A percentile compares a stretch with the other conserved stretches of the same genome.
phyloP scores from a whole-genome alignment of 2,329 filamentous ascomycete species.

The Huntiella bhutanensis region DNA sequence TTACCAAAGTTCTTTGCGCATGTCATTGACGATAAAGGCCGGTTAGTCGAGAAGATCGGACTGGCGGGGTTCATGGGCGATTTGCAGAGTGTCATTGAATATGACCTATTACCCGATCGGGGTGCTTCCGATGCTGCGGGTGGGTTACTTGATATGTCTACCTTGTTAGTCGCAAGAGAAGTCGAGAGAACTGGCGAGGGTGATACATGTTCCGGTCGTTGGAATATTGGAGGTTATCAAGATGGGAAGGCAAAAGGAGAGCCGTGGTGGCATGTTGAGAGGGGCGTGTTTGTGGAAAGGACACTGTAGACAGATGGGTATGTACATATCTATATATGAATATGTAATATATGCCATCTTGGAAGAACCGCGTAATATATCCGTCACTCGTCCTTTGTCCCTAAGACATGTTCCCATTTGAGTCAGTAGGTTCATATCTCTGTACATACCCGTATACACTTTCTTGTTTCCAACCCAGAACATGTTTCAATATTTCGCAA shows the following conservation, averaged over 20 bases:
- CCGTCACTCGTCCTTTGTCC: not conserved
- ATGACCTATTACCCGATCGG: conserved; percentile 38
- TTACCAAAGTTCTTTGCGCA: conserved; percentile 38
- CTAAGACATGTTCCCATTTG: not conserved
- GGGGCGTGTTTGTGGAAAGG: conserved; percentile 24
- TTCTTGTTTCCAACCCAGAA: not conserved
- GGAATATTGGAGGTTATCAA: conserved; percentile 24
- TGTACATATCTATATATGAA: no score
- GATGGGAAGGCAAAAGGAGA: conserved; percentile 19
- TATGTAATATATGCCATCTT: no score
- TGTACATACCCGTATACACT: not conserved
- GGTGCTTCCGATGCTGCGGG: conserved; percentile 37
- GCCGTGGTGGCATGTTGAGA: conserved; percentile 31
- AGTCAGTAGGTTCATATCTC: no score
- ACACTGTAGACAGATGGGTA: conserved; percentile 10
- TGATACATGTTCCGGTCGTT: conserved; percentile 27
- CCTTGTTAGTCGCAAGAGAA: conserved; percentile 29
- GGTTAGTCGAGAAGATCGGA: conserved; percentile 30
- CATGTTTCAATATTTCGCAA: no score
- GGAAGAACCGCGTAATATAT: no score
- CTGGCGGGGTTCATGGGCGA: conserved; percentile 45
- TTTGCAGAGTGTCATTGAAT: conserved; percentile 37
- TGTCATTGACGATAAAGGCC: conserved; percentile 34
- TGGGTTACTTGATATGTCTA: conserved; percentile 32
- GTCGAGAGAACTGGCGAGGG: conserved; percentile 23